Conservation (phyloP, 2,329 filamentous ascomycete species). For the Phyllosticta citrichinensis region DNA sequence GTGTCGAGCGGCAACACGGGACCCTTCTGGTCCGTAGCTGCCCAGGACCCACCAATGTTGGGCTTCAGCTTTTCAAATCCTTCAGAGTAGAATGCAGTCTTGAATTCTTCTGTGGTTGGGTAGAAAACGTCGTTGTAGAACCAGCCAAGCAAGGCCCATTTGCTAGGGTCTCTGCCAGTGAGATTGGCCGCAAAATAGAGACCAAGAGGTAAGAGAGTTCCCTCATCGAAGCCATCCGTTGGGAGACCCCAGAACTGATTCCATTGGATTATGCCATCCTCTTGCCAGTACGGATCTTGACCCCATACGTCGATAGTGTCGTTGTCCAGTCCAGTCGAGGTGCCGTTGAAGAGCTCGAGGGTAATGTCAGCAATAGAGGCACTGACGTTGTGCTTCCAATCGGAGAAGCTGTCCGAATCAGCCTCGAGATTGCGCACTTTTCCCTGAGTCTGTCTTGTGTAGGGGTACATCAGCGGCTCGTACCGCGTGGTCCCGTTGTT, state of each 20-base stretch:
- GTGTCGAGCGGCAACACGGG: constrained; percentile 37
- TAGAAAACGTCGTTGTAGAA: constrained; percentile 48
- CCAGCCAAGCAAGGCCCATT: constrained; percentile 45
- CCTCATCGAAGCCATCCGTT: constrained; percentile 31
- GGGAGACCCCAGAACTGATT: constrained; percentile 35
- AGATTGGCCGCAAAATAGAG: constrained; percentile 36
- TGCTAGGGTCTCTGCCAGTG: constrained; percentile 40
- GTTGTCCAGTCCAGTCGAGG: constrained; percentile 29
- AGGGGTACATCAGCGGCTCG: constrained; percentile 17
- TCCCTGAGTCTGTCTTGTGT: constrained; percentile 24
- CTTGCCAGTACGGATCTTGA: constrained; percentile 30
- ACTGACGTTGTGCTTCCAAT: constrained; percentile 29
- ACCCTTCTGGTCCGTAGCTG: constrained; percentile 33
- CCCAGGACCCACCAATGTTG: constrained; percentile 41
- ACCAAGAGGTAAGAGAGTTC: constrained; percentile 37
- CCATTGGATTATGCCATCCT: constrained; percentile 38
- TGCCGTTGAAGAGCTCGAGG: constrained; percentile 35
- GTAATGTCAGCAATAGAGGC: constrained; percentile 33
- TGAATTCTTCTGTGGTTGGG: constrained; percentile 38
- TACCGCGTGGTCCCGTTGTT: constrained; percentile 29
- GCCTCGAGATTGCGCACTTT: constrained; percentile 34
- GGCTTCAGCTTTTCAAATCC: constrained; percentile 39
- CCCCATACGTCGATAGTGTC: constrained; percentile 32
- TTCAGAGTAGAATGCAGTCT: constrained; percentile 32
- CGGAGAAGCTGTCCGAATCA: constrained; percentile 21